Base-by-base conservation (phyloP, 306 rosid species). In the Acacia confusa region DNA sequence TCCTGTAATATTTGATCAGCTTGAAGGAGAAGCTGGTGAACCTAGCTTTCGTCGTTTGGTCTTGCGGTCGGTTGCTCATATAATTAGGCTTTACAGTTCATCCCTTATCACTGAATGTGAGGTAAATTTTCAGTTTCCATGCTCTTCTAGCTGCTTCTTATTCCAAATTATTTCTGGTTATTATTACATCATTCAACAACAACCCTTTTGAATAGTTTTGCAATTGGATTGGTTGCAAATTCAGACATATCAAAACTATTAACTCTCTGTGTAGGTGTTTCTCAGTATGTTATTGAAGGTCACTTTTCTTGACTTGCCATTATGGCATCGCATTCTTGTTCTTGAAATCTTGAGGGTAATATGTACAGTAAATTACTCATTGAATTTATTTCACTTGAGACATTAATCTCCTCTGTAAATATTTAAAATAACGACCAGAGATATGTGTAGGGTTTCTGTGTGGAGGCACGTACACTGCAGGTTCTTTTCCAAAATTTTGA, bases 261-360 rank as follows among this genome's bases (percentile, higher is more conserved):
- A 38, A 20, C 67, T 68, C 15, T 24, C 43, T 72, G 28, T 82
- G 91, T 94, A 95, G 99, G 99, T 95, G 85, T 95, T 95, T 82
- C 99, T 95, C 77, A 95, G 99, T 85, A 95, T 95, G 97, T 78
- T 95, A 87, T 83, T 95, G 91, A 95, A 93, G 94, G 93, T 84
- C 75, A 93, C 97, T 68, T 93, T 91, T 89, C 97, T 95, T 81
- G 97, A 95, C 83, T 87, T 95, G 84, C 99, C 99, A 70, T 84
- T 95, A 83, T 95, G 99, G 99, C 99, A 95, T 84, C 97, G 97
- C 82, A 95, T 95, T 88, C 99, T 95, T 85, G 97, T 95, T 87
- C 99, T 95, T 70, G 99, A 95, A 89, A 91, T 92, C 84, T 84
- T 95, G 86, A 90, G 97, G 99, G 99, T 95, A 95, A 91, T 65